Evolutionary conservation across 441 rosid species (phyloP), one percentile per base, ranked within the genome.

Genomic region (Brassica balearica): DNA sequence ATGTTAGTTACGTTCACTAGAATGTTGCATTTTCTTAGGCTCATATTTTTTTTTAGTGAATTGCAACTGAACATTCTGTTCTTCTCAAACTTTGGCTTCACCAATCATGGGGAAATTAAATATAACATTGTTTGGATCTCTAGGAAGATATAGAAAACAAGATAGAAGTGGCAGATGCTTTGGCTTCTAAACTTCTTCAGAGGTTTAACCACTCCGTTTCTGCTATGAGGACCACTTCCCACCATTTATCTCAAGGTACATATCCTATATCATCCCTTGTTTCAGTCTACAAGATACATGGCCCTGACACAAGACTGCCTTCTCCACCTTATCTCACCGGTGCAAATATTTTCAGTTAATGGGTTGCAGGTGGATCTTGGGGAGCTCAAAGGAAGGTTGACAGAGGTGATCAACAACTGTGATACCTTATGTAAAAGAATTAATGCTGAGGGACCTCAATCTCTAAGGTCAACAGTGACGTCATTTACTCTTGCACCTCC

Each of bases 121-220:
- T n/a, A n/a, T 75, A 19, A 68, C 69, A 38, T 29, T 71, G 77
- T 64, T 79, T 34, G 46, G 66, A 15, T 32, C 72, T 86, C 72
- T 86, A 95, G 99, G 99, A 92, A 84, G 98, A 88, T 71, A 82
- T 92, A 65, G 98, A 93, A 85, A 88, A 92, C 91, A 90, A 87
- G 88, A 92, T 93, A 75, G 97, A 96, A 87, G 92, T 93, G 38
- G 94, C 85, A 2, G 97, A 96, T 87, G 97, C 97, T 76, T 86
- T 95, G 90, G 88, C 95, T 8, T 77, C 87, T 73, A 93, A 96
- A 88, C 95, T 96, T 76, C 83, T 86, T 69, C 94, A 91, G 83
- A 85, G 98, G 17, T 92, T 86, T 83, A 88, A 88, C 77, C 75
- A 86, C 84, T 91, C 97, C 0, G 92, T 80, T 41, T 92, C 97